phyloP scores from a whole-genome alignment of 2,329 filamentous ascomycete genomes.

The Pyrenochaeta sp. region DNA sequence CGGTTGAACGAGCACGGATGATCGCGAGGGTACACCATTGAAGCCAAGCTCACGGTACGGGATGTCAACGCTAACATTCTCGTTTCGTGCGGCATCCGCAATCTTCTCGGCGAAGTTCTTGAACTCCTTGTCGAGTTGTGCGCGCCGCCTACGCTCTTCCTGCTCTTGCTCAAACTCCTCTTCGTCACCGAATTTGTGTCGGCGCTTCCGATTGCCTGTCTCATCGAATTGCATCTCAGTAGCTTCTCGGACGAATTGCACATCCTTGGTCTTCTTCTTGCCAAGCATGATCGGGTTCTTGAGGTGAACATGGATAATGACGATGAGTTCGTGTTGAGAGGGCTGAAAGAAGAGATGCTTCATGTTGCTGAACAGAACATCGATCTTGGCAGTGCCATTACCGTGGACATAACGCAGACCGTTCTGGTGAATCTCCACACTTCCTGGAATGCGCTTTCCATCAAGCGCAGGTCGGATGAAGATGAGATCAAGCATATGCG shows the following conservation, averaged over 20 bases:
- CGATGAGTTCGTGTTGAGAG: conserved; percentile 93
- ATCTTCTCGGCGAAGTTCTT: conserved; percentile 98
- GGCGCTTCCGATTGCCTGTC: conserved; percentile 96
- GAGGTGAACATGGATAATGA: conserved; percentile 96
- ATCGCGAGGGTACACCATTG: conserved; percentile 94
- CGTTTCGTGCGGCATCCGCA: conserved; percentile 90
- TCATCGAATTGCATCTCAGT: conserved; percentile 99
- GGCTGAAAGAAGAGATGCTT: conserved; percentile 99
- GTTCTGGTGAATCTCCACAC: conserved; percentile 97
- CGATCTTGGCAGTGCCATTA: conserved; percentile 82
- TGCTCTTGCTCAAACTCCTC: conserved; percentile 99
- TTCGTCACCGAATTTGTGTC: conserved; percentile 96
- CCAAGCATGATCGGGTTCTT: conserved; percentile 98
- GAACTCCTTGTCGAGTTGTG: conserved; percentile 95
- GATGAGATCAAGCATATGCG: conserved; percentile 89
- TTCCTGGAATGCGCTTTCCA: conserved; percentile 94
- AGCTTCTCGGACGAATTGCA: conserved; percentile 97
- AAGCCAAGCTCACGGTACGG: conserved; percentile 96
- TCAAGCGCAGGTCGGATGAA: conserved; percentile 96
- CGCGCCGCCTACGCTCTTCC: conserved; percentile 88
- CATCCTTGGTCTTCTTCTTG: conserved; percentile 98
- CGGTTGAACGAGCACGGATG: conserved; percentile 93
- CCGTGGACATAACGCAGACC: conserved; percentile 91
- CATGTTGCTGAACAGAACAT: conserved; percentile 97
- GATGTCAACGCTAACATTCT: conserved; percentile 92